Percentiles rank a stretch among this genome's conserved stretches.
These are phyloP conservation scores for Phytophthora kernoviae DNA, from an alignment of 352 stramenopile genomes.

Conservation along the genomic window DNA sequence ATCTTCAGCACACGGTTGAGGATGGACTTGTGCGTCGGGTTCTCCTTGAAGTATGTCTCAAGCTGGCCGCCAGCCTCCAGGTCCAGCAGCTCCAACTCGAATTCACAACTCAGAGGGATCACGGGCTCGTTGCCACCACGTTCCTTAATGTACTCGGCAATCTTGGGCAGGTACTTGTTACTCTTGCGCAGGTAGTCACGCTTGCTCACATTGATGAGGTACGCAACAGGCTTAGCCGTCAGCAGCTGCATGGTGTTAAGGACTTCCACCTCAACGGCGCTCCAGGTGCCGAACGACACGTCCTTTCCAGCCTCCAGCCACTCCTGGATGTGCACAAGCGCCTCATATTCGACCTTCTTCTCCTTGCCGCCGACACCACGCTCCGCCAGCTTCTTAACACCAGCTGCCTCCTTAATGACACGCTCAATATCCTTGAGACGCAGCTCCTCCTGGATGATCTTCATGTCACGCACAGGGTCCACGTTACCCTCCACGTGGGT, in stretches of 20 bases:
- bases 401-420: conserved; percentile 77
- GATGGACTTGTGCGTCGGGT: conserved; percentile 89
- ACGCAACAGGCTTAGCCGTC: conserved; percentile 97
- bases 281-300: conserved; percentile 92
- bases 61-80: conserved; percentile 68
- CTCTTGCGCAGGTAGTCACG: conserved; percentile 98
- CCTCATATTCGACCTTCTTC: conserved; percentile 95
- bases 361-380: conserved; percentile 92
- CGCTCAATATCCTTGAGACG: conserved; percentile 97
- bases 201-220: conserved; percentile 99
- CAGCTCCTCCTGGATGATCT: conserved; percentile 99
- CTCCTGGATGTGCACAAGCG: conserved; percentile 81
- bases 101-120: conserved; percentile 98
- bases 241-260: conserved; percentile 93
- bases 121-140: conserved; percentile 96
- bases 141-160: conserved; percentile 96
- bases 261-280: conserved; percentile 85
- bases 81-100: conserved; percentile 95
- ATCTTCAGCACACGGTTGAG: conserved; percentile 98
- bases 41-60: conserved; percentile 77
- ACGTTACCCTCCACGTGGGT: conserved; percentile 99
- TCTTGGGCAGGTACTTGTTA: conserved; percentile 98
- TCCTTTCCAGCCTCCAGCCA: conserved; percentile 90
- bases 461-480: conserved; percentile 98
- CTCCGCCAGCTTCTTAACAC: conserved; percentile 90